A percentile compares a stretch with the other conserved stretches of the same genome.
These are phyloP conservation scores for Coelastrella sp. DNA, from an alignment of 139 green algal species.

Conservation along the genomic window DNA sequence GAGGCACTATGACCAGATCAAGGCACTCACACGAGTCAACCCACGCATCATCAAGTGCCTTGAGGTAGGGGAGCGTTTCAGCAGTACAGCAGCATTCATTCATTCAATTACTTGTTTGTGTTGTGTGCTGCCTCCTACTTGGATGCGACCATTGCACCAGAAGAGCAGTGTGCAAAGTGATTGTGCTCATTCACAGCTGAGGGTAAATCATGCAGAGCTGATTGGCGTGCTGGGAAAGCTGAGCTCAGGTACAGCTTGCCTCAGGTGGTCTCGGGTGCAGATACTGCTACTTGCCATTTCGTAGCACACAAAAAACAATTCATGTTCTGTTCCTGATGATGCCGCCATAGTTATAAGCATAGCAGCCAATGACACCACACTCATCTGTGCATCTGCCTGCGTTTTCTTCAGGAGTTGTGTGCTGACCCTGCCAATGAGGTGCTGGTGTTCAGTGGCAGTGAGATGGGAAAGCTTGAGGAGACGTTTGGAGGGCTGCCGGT, in stretches of 20 bases:
- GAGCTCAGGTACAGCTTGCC: too few relatives aligned
- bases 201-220: too few relatives aligned
- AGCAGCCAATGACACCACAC: background rate
- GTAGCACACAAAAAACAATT: background rate
- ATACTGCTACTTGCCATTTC: too few relatives aligned
- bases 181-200: too few relatives aligned
- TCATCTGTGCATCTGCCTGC: background rate
- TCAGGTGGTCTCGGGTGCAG: too few relatives aligned
- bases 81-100: background rate
- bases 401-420: slow-evolving; percentile 38
- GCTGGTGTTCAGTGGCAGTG: slow-evolving; percentile 42
- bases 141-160: background rate
- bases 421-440: slow-evolving; percentile 39
- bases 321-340: background rate
- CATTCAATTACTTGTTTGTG: background rate
- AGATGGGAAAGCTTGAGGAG: slow-evolving; percentile 82
- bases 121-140: background rate
- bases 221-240: too few relatives aligned
- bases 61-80: slow-evolving; percentile 39
- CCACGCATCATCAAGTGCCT: slow-evolving; percentile 65
- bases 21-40: slow-evolving; percentile 75
- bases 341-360: too few relatives aligned
- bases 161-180: too few relatives aligned
- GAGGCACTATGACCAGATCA: slow-evolving; percentile 86
- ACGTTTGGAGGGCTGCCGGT: slow-evolving; percentile 84